Percentiles rank a stretch among this genome's conserved stretches.
Evolutionary conservation across 2,329 filamentous ascomycete species (phyloP).

Genomic region (Penicillium carneum): DNA sequence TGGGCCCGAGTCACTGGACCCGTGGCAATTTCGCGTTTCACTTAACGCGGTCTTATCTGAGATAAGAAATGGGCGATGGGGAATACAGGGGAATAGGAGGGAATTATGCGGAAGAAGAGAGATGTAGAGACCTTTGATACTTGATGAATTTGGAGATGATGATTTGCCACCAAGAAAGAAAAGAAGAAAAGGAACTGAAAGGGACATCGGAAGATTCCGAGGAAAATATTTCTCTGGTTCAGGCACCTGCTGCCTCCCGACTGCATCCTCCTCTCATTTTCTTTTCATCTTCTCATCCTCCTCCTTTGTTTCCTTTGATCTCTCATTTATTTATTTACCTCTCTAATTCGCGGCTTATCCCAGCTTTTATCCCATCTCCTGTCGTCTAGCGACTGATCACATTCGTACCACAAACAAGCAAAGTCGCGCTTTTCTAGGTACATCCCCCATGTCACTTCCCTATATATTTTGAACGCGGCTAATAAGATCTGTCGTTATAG

Average conservation of each 20-base stretch:
- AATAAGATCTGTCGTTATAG: not conserved
- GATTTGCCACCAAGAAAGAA: not conserved
- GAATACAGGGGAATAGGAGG: not conserved
- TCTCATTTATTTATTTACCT: not conserved
- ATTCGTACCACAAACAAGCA: not conserved
- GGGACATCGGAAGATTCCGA: constrained; percentile 16
- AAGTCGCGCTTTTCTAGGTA: not conserved
- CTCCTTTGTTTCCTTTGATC: not conserved
- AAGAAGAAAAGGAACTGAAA: constrained; percentile 11
- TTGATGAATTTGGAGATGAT: not conserved
- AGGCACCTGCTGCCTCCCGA: constrained; percentile 27
- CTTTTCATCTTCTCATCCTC: constrained; percentile 8
- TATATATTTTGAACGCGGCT: not conserved
- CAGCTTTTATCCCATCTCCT: not conserved
- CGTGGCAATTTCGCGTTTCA: constrained; percentile 53
- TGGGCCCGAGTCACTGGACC: constrained; percentile 40
- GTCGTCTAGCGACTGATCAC: not conserved
- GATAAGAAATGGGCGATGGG: constrained; percentile 12
- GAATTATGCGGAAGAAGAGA: not conserved
- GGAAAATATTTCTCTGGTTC: constrained; percentile 36
- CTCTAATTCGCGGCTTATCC: not conserved
- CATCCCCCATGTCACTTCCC: not conserved
- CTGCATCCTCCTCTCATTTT: constrained; percentile 18
- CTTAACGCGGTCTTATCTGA: constrained; percentile 49
- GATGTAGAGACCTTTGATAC: not conserved